Evolutionary conservation across 2,329 filamentous ascomycete genomes (phyloP).

Genomic region (Mollisia scopiformis): DNA sequence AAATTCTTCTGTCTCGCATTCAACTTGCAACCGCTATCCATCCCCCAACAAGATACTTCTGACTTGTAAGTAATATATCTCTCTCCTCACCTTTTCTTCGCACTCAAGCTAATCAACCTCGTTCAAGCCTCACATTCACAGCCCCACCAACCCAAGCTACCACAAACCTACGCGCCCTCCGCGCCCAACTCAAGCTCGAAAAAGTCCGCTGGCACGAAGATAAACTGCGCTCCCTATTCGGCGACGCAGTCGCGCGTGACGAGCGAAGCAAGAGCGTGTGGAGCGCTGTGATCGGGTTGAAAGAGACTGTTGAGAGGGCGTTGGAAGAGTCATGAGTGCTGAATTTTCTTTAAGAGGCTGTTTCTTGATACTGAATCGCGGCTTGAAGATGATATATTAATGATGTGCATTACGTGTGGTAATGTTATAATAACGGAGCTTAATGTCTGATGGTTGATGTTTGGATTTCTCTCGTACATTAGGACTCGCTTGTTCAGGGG

Average conservation of each 20-base stretch:
- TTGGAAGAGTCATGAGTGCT: constrained; percentile 1
- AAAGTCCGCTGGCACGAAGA: constrained; percentile 23
- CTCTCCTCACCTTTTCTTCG: neutral
- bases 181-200: constrained; percentile 16
- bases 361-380: too few species aligned
- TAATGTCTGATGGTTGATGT: neutral
- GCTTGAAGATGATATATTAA: too few species aligned
- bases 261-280: constrained; percentile 17
- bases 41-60: neutral
- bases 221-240: constrained; percentile 13
- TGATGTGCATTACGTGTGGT: neutral
- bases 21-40: constrained; percentile 1
- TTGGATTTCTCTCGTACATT: too few species aligned
- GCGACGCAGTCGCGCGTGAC: neutral
- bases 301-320: constrained; percentile 6
- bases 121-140: neutral
- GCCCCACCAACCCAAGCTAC: neutral
- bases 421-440: neutral
- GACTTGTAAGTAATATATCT: neutral
- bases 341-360: neutral
- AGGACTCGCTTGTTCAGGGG: neutral
- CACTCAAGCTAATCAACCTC: neutral
- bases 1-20: constrained; percentile 17
- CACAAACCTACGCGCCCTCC: constrained; percentile 4
- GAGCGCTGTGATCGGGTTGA: constrained; percentile 17